These are phyloP conservation scores for Fusarium neocosmosporiellum DNA, from an alignment of 2,329 filamentous ascomycete genomes.

Conservation along the genomic window DNA sequence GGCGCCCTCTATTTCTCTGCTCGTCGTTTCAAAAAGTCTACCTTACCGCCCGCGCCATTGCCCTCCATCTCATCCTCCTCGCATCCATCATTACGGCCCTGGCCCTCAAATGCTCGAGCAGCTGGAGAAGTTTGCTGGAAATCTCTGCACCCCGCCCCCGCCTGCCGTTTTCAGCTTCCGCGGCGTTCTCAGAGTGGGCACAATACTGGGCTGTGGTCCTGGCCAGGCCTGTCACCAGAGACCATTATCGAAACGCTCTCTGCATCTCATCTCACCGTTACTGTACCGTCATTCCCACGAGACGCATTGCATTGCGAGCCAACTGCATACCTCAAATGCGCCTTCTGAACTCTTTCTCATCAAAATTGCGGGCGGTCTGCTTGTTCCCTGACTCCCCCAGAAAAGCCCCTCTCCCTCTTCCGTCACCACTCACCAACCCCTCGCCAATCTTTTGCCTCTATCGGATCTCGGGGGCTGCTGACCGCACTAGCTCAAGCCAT, in stretches of 20 bases:
- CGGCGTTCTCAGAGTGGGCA: constrained; percentile 29
- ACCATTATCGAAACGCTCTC: not conserved
- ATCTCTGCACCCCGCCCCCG: constrained; percentile 48
- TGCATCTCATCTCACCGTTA: not conserved
- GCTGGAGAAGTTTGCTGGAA: constrained; percentile 35
- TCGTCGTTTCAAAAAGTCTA: not conserved
- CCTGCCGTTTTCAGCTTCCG: constrained; percentile 40
- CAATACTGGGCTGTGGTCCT: constrained; percentile 3
- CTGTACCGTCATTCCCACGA: not conserved
- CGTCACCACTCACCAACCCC: constrained; percentile 35
- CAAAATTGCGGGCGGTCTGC: constrained; percentile 16
- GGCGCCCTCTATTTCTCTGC: not conserved
- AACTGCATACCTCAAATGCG: not conserved
- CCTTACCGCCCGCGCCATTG: not conserved
- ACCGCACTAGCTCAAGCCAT: constrained; percentile 25
- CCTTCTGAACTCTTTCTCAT: constrained; percentile 7
- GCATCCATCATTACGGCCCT: not conserved
- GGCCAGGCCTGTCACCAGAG: constrained; percentile 2
- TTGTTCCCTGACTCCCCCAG: not conserved
- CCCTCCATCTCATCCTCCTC: not conserved
- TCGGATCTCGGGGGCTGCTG: constrained; percentile 37
- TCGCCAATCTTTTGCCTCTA: constrained; percentile 44
- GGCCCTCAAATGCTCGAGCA: constrained; percentile 19
- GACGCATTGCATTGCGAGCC: not conserved
- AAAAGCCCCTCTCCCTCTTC: constrained; percentile 20